Evolutionary conservation across 805 yeast species (phyloP), one percentile per base, ranked within the genome.

Genomic region (Nakazawaea ambrosiae): DNA sequence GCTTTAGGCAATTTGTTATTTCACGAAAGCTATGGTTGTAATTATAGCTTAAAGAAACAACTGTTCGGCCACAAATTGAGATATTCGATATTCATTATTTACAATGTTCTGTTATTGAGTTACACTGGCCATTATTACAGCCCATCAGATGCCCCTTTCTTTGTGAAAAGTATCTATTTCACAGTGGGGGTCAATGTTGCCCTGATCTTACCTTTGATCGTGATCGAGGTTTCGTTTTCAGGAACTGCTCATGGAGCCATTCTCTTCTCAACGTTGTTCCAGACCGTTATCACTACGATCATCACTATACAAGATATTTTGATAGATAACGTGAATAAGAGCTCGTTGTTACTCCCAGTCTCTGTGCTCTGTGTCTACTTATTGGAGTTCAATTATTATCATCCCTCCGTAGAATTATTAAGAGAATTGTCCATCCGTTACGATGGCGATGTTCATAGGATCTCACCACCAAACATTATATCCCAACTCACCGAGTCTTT

Each of bases 401-500:
- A 20, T 27, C 51, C 46, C n/a, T 34, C 45, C 8, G 33, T 20
- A 14, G 46, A 45, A 22, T 33, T 45, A 28, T 20, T 20, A 14
- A 44, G 39, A 22, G 37, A 28, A 11, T 34, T 46, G 35, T 23
- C 32, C 22, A 23, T 18, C 62, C 43, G 67, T 71, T 42, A 58
- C 78, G n/a, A n/a, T n/a, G n/a, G n/a, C n/a, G n/a, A n/a, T n/a
- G n/a, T n/a, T n/a, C n/a, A n/a, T n/a, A n/a, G n/a, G n/a, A n/a
- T n/a, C n/a, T n/a, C n/a, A n/a, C n/a, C n/a, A n/a, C n/a, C n/a
- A n/a, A n/a, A n/a, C n/a, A n/a, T n/a, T n/a, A 75, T 90, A 44
- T 80, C 94, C 3, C 66, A 73, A 37, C 62, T 90, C 36, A 80
- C 94, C 0, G 90, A 92, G 56, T 63, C 78, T 19, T 90, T 97